Conservation (phyloP, 2,329 filamentous ascomycete genomes). For the Cladosporium sp. region DNA sequence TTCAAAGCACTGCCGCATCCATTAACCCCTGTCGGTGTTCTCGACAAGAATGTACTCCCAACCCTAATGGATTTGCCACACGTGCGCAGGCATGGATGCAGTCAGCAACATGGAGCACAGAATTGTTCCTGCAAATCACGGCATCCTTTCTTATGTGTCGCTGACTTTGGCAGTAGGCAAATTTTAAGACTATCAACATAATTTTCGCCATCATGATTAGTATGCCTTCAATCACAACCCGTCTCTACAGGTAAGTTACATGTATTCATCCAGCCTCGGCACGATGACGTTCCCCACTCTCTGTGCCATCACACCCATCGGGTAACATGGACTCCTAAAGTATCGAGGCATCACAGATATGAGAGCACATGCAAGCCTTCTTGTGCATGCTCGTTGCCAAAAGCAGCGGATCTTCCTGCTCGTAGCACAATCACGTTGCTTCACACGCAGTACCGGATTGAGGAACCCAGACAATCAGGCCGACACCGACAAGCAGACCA, state of each 20-base stretch:
- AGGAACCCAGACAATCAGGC: not conserved
- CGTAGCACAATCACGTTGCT: not conserved
- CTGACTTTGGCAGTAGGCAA: too few species aligned
- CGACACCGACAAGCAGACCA: constrained; percentile 17
- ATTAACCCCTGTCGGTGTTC: too few species aligned
- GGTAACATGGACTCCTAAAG: not conserved
- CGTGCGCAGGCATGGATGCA: too few species aligned
- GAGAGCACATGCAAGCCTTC: not conserved
- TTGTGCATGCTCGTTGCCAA: not conserved
- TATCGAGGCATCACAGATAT: not conserved
- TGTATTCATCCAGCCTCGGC: constrained; percentile 1
- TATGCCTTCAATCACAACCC: not conserved
- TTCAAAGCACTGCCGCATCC: too few species aligned
- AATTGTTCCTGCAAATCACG: too few species aligned
- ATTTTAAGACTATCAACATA: too few species aligned
- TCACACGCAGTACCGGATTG: not conserved
- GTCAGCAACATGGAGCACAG: too few species aligned
- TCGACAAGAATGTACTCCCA: too few species aligned
- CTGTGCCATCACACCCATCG: constrained; percentile 1
- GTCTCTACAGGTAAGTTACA: too few species aligned
- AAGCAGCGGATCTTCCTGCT: not conserved
- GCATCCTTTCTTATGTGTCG: too few species aligned
- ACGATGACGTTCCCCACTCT: constrained; percentile 7
- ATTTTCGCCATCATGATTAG: too few species aligned
- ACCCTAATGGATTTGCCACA: too few species aligned